Conservation (phyloP, 768 basidiomycete genomes). For the Boletus barrowsii region DNA sequence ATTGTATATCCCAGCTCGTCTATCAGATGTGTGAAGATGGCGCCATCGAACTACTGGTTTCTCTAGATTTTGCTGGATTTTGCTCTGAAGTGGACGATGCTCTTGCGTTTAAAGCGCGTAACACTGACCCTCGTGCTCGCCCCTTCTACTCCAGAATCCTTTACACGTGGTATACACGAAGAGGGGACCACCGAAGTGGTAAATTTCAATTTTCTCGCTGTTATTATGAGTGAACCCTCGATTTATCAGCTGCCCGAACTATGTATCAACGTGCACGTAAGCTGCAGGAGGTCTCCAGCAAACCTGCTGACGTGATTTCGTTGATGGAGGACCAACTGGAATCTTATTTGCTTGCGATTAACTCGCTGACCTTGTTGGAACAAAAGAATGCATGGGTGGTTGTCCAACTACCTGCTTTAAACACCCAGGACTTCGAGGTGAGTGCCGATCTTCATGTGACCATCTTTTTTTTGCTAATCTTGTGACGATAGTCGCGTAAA, state of each 20-base stretch:
- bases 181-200: slow-evolving; percentile 93
- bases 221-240: slow-evolving; percentile 21
- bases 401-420: slow-evolving; percentile 52
- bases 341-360: slow-evolving; percentile 84
- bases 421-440: slow-evolving; percentile 46
- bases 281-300: slow-evolving; percentile 46
- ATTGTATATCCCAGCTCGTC: slow-evolving; percentile 77
- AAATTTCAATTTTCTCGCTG: slow-evolving; percentile 29
- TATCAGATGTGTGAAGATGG: slow-evolving; percentile 92
- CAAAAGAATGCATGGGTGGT: slow-evolving; percentile 81
- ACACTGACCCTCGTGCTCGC: slow-evolving; percentile 80
- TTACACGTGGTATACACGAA: slow-evolving; percentile 88
- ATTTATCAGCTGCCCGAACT: slow-evolving; percentile 67
- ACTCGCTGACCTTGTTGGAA: slow-evolving; percentile 81
- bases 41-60: slow-evolving; percentile 72
- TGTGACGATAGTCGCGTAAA: slow-evolving; percentile 54
- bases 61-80: slow-evolving; percentile 82
- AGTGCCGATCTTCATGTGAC: slow-evolving; percentile 20
- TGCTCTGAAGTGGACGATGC: slow-evolving; percentile 85
- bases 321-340: slow-evolving; percentile 69
- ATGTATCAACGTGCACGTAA: slow-evolving; percentile 94
- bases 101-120: slow-evolving; percentile 89
- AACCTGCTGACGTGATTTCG: slow-evolving; percentile 36
- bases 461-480: slow-evolving; percentile 15
- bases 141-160: slow-evolving; percentile 89